Evolutionary conservation across 148 eudicot species (phyloP), one percentile per base, ranked within the genome.

Genomic region (Pharnaceum exiguum): DNA sequence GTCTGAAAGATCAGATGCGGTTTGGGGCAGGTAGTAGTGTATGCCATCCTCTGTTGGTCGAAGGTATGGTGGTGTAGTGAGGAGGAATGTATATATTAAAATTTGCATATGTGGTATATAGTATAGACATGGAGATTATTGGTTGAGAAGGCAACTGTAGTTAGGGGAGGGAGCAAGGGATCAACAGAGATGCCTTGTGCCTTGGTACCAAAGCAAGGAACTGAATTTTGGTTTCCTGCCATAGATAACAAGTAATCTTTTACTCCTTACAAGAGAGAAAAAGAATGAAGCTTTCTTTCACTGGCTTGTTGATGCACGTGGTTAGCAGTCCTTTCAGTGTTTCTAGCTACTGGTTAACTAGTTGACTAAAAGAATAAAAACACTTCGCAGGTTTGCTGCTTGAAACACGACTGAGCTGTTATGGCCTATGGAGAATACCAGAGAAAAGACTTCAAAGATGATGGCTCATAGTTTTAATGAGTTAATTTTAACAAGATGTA

Each of bases 161-260:
- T 42, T 27, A 52, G 52, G 29, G 16, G n/a, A 42, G 58, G 51
- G 60, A 42, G 60, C 38, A 74, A 59, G 60, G 68, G 35, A 55
- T 55, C 51, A 55, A 28, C 26, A n/a, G 43, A 27, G 32, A 45
- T 56, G 46, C 32, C 23, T 42, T 44, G 67, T 3, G 49, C 52
- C 79, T 71, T 75, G 43, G 37, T 36, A 25, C 15, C 59, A 16
- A 64, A 69, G 52, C 45, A 74, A 58, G 59, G 74, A 63, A 78
- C 53, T 19, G 38, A 28, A 43, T 39, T 51, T 25, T 55, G 17
- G 49, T 66, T 62, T 57, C 47, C 67, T 65, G 29, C 46, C 58
- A 40, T 24, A 33, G 25, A n/a, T 32, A 30, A 18, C 15, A 54
- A 25, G 32, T 30, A 22, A 17, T 23, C 50, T 50, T 38, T 11